phyloP scores from a whole-genome alignment of 2,329 filamentous ascomycete species.

The Capronia epimyces region DNA sequence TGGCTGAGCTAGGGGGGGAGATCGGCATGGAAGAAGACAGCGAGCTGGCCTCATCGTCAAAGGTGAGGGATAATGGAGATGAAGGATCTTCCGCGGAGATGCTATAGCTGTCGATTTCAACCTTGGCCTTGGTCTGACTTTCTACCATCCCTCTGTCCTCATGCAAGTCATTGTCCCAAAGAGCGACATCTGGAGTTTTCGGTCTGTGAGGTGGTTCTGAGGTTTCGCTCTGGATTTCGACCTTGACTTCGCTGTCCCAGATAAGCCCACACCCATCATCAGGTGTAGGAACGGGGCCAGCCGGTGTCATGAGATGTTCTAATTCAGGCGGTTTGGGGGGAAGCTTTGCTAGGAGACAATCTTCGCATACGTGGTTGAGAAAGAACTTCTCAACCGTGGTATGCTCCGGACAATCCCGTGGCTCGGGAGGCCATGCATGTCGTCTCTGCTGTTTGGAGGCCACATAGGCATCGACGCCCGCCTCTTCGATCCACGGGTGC shows the following conservation, averaged over 20 bases:
- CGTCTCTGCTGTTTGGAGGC: not conserved
- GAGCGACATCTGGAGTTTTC: not conserved
- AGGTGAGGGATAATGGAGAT: constrained; percentile 5
- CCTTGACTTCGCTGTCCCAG: constrained; percentile 27
- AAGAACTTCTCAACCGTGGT: constrained; percentile 22
- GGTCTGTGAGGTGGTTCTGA: not conserved
- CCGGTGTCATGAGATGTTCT: not conserved
- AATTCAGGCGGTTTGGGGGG: not conserved
- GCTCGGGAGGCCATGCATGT: constrained; percentile 7
- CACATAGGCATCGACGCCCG: not conserved
- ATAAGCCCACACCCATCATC: constrained; percentile 19
- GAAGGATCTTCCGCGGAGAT: constrained; percentile 2
- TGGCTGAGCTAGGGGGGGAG: constrained; percentile 1
- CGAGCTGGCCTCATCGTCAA: not conserved
- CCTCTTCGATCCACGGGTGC: constrained; percentile 12
- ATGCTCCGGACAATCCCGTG: constrained; percentile 18
- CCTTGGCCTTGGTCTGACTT: constrained; percentile 21
- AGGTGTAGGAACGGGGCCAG: not conserved
- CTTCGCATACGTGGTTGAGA: constrained; percentile 28
- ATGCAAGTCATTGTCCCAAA: not conserved
- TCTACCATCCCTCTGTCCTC: constrained; percentile 19
- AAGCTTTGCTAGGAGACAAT: constrained; percentile 23
- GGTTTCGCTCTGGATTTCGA: constrained; percentile 19
- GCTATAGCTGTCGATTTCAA: constrained; percentile 13
- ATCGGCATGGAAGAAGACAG: not conserved